Percentiles rank a stretch among this genome's conserved stretches.
Conservation (phyloP, 371 early-diverging fungal genomes). For the Polyrhizophydium stewartii region DNA sequence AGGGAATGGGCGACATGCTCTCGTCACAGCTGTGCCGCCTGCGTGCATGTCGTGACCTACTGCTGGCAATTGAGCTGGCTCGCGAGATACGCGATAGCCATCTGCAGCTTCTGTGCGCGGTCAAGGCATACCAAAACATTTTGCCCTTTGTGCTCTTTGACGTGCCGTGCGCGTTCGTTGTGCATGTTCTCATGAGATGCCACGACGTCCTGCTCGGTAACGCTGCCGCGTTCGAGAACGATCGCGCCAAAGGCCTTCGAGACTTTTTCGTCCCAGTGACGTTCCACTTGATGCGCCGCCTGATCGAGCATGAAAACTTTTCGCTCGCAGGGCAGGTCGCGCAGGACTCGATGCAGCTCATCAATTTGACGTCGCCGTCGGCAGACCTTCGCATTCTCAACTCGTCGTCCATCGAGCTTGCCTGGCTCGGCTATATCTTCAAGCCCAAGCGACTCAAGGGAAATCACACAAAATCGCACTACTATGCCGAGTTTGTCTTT, state of each 20-base stretch:
- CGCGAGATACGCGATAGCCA: constrained; percentile 10
- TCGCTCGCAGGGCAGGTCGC: constrained; percentile 16
- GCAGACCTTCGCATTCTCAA: constrained; percentile 23
- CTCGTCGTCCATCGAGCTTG: constrained; percentile 24
- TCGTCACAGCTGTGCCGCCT: constrained; percentile 21
- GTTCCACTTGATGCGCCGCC: constrained; percentile 13
- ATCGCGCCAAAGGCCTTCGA: constrained; percentile 10
- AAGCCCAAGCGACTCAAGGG: constrained; percentile 20
- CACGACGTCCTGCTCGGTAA: constrained; percentile 20
- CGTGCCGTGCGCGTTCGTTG: constrained; percentile 22
- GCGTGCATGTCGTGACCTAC: constrained; percentile 11
- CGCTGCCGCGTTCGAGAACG: constrained; percentile 19
- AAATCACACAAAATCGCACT: constrained; percentile 4
- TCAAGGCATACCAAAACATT: constrained; percentile 17
- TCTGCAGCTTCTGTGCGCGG: constrained; percentile 13
- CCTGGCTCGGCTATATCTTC: constrained; percentile 26
- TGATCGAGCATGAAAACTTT: constrained; percentile 16
- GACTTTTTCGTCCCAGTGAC: constrained; percentile 22
- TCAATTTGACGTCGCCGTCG: constrained; percentile 12
- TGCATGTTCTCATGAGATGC: constrained; percentile 18
- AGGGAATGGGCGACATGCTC: constrained; percentile 15
- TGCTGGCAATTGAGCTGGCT: constrained; percentile 25
- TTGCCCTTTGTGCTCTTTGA: constrained; percentile 22
- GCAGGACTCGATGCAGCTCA: constrained; percentile 21
- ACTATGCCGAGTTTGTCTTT: constrained; percentile 21